Base-by-base conservation (phyloP, 768 basidiomycete genomes). In the Panus rudis region DNA sequence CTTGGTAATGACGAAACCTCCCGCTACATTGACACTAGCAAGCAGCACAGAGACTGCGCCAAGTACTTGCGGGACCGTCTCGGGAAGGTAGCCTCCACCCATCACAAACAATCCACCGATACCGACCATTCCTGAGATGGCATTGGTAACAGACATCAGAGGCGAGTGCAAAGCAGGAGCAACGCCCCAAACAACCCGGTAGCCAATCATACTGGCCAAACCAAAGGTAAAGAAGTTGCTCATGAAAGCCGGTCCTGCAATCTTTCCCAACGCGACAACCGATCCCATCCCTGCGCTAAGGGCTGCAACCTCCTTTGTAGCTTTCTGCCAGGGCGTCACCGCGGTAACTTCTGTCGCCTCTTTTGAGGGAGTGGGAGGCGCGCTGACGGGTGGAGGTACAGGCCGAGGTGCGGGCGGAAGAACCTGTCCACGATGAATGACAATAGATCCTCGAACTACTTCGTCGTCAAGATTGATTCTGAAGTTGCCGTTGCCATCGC, bases 111-210 rank as follows among this genome's bases (percentile, higher is more conserved):
- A 69, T 27, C 90, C 90, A 14, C 88, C 90, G 26, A 90, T 67
- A 28, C 87, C 87, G 41, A 89, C 85, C 79, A 83, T 76, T 26
- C 78, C 87, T 17, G 88, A 91, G 33, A 90, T 85, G 3, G 89
- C 88, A 55, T 91, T 91, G 11, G 88, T 92, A 5, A 92, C 89
- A 7, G 84, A 87, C 88, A 92, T 92, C 45, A 92, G 65, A 12
- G 90, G 90, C 17, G 89, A 91, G 60, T 92, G 90, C 39, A 92
- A 62, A 14, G 90, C 89, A 30, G 90, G 90, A 22, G 84, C 76
- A 32, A 92, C 90, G 45, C 85, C 85, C 89, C 89, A 92, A 14
- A 92, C 81, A 4, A 91, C 88, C 53, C 88, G 79, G 56, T 90
- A 91, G 14, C 90, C 90, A 41, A 92, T 84, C 32, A 92, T 58